Evolutionary conservation across 1,139 yeast species (phyloP).

Genomic region (Hyphopichia pseudoburtonii): DNA sequence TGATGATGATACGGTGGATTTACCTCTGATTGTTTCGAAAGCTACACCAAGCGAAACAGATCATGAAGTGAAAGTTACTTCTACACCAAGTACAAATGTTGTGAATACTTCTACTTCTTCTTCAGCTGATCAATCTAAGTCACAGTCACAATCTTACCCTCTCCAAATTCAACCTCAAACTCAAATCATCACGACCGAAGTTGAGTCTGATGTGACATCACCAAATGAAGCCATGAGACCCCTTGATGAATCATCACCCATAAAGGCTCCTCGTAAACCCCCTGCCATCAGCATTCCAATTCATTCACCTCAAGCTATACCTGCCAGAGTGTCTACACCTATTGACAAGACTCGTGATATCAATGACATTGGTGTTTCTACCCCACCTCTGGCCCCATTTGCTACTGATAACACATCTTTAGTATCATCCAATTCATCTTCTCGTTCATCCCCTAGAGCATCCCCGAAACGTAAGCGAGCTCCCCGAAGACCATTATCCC

Average conservation of each 20-base stretch:
- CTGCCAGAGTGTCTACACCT: not conserved
- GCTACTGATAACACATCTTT: not conserved
- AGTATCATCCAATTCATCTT: conserved; percentile 4
- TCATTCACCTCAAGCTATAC: not conserved
- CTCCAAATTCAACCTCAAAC: too few species aligned
- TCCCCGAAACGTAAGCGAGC: conserved; percentile 4
- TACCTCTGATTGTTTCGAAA: not conserved
- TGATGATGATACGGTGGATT: conserved; percentile 6
- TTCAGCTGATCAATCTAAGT: too few species aligned
- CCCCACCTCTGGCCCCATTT: not conserved
- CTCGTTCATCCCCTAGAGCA: conserved; percentile 6
- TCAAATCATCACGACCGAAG: too few species aligned
- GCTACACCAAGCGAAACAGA: too few species aligned
- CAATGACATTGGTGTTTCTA: not conserved
- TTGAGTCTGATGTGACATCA: too few species aligned
- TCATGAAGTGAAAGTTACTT: too few species aligned
- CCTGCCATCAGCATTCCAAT: not conserved
- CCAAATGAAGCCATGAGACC: not conserved
- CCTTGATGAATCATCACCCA: not conserved
- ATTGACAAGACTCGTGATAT: not conserved
- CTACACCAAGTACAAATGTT: too few species aligned
- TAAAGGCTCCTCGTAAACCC: not conserved
- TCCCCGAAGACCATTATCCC: conserved; percentile 27
- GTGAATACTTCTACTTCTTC: too few species aligned
- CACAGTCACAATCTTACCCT: too few species aligned